These are phyloP conservation scores for Exophiala lecanii-corni DNA, from an alignment of 2,329 filamentous ascomycete species.

Conservation along the genomic window DNA sequence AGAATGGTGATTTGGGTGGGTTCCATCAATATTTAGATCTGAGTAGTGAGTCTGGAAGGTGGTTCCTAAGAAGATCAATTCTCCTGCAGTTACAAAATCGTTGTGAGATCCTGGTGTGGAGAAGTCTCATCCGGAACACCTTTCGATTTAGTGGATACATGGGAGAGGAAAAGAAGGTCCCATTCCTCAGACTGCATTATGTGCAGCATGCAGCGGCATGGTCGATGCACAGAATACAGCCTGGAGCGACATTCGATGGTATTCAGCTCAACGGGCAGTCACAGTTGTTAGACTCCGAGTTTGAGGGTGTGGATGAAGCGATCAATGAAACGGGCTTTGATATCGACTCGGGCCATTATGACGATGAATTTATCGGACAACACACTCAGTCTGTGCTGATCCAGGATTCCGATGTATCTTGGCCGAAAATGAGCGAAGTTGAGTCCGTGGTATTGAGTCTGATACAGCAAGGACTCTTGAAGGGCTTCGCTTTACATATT, in stretches of 20 bases:
- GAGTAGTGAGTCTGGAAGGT: constrained; percentile 46
- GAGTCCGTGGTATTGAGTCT: constrained; percentile 73
- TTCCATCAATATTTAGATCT: constrained; percentile 66
- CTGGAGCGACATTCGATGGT: neutral
- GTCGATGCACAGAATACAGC: constrained; percentile 27
- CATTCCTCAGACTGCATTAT: constrained; percentile 68
- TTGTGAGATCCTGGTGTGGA: constrained; percentile 78
- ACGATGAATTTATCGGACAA: constrained; percentile 19
- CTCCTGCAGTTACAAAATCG: constrained; percentile 71
- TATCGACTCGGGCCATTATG: constrained; percentile 17
- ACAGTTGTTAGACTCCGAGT: constrained; percentile 32
- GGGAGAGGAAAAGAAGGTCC: constrained; percentile 57
- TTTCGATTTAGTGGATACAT: constrained; percentile 74
- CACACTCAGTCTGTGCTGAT: constrained; percentile 2
- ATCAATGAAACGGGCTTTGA: constrained; percentile 24
- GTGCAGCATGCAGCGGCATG: constrained; percentile 60
- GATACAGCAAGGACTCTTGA: constrained; percentile 73
- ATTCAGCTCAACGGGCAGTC: no score
- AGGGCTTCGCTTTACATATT: constrained; percentile 77
- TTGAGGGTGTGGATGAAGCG: constrained; percentile 34
- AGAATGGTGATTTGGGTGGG: constrained; percentile 65
- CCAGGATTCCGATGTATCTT: constrained; percentile 4
- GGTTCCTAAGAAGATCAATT: constrained; percentile 72
- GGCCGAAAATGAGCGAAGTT: constrained; percentile 56
- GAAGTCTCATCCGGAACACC: constrained; percentile 69